Conservation (phyloP, 208 protist species). For the Acanthamoeba castellanii region DNA sequence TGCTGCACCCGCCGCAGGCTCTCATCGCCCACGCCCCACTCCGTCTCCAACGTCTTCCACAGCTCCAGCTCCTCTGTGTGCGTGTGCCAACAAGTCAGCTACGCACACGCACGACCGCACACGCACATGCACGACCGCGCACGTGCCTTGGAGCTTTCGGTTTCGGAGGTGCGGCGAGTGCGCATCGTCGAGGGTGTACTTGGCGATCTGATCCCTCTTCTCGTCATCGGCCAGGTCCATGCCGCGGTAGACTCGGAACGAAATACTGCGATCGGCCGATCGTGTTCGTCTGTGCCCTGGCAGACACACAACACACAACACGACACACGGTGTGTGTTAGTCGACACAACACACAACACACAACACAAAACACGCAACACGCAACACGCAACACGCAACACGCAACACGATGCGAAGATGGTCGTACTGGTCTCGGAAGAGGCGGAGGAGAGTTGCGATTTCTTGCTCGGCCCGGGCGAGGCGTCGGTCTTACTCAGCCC, state of each 20-base stretch:
- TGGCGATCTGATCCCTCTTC: not conserved
- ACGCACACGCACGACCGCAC: not conserved
- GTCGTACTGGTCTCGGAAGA: not conserved
- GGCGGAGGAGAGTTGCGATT: not conserved
- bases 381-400: too few relatives aligned
- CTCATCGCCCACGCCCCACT: constrained; percentile 30
- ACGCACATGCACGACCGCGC: not conserved
- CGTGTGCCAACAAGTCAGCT: not conserved
- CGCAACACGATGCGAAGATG: not conserved
- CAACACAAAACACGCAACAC: too few relatives aligned
- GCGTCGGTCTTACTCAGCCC: not conserved
- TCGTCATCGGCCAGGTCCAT: not conserved
- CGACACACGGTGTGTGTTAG: too few relatives aligned
- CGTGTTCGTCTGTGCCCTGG: not conserved
- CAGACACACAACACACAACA: too few relatives aligned
- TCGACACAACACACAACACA: too few relatives aligned
- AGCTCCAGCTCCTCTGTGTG: constrained; percentile 16
- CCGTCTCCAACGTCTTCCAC: constrained; percentile 12
- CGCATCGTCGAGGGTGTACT: constrained; percentile 20
- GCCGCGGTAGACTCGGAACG: constrained; percentile 13
- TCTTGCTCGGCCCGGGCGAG: not conserved
- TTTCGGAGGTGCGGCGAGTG: not conserved
- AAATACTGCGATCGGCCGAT: constrained; percentile 22
- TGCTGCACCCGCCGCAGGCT: constrained; percentile 14
- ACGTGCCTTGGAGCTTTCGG: not conserved